Percentiles rank a stretch among this genome's conserved stretches.
Conservation (phyloP, 1,284 basidiomycete genomes). For the Tetrapyrgos nigripes region DNA sequence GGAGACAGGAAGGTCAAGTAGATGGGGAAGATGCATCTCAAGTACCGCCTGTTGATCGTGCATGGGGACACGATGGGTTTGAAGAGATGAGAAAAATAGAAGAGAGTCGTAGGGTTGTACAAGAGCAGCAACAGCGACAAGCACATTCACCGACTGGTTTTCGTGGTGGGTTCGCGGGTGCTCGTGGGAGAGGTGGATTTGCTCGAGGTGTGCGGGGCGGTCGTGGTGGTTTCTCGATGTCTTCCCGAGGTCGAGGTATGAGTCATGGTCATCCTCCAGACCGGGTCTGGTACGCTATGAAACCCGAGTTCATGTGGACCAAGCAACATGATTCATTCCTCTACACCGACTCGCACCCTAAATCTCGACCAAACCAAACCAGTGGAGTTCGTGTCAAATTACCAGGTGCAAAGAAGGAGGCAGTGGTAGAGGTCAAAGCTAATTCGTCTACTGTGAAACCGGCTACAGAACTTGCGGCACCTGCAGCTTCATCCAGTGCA, state of each 20-base stretch:
- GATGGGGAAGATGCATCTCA: slow-evolving; percentile 35
- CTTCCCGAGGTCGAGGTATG: slow-evolving; percentile 27
- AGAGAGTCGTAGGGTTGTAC: slow-evolving; percentile 54
- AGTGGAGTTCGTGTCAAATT: slow-evolving; percentile 65
- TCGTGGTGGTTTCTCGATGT: slow-evolving; percentile 52
- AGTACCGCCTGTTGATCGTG: slow-evolving; percentile 64
- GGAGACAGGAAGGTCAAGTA: slow-evolving; percentile 21
- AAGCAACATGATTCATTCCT: slow-evolving; percentile 79
- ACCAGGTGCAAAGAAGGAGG: slow-evolving; percentile 47
- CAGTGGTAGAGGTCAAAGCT: slow-evolving; percentile 25
- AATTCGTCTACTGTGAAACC: slow-evolving; percentile 13
- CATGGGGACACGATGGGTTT: slow-evolving; percentile 85
- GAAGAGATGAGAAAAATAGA: slow-evolving; percentile 82
- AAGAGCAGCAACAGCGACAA: slow-evolving; percentile 34
- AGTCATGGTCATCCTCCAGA: slow-evolving; percentile 44
- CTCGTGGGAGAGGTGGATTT: slow-evolving; percentile 47
- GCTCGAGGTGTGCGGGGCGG: slow-evolving; percentile 6
- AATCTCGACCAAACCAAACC: slow-evolving; percentile 60
- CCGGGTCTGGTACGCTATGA: slow-evolving; percentile 72
- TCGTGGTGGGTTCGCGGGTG: slow-evolving; percentile 43
- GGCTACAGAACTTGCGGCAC: not conserved
- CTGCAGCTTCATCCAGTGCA: slow-evolving; percentile 25
- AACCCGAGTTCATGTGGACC: slow-evolving; percentile 81
- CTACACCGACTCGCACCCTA: slow-evolving; percentile 63
- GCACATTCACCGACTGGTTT: slow-evolving; percentile 40